Percentiles rank a stretch among this genome's conserved stretches.
Conservation (phyloP, 1,139 yeast species). For the Martiniozyma asiatica region DNA sequence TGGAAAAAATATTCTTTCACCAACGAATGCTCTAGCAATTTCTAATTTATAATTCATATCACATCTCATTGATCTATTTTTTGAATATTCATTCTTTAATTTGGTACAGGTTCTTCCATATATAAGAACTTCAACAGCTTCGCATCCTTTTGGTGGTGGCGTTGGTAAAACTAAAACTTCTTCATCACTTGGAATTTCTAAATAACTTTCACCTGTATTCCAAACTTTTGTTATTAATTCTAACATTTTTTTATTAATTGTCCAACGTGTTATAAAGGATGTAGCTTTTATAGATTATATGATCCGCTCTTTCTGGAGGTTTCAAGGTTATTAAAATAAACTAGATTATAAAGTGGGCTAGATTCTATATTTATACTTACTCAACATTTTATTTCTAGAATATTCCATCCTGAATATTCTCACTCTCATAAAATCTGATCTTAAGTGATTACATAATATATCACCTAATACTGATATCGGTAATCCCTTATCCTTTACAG, state of each 20-base stretch:
- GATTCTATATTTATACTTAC: too few species aligned
- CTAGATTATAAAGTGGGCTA: too few species aligned
- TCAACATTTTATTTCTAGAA: too few species aligned
- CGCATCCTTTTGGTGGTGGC: slow-evolving; percentile 54
- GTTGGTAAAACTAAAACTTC: slow-evolving; percentile 49
- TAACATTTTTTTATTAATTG: slow-evolving; percentile 65
- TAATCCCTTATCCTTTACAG: too few species aligned
- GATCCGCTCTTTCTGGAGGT: too few species aligned
- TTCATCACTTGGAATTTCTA: slow-evolving; percentile 65
- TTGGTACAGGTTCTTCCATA: slow-evolving; percentile 54
- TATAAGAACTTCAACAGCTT: slow-evolving; percentile 58
- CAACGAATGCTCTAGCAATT: slow-evolving; percentile 84
- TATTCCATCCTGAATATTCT: too few species aligned
- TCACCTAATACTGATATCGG: too few species aligned
- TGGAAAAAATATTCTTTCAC: slow-evolving; percentile 86
- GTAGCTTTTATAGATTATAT: too few species aligned
- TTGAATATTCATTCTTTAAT: slow-evolving; percentile 47
- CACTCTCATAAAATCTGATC: too few species aligned
- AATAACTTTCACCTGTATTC: slow-evolving; percentile 72
- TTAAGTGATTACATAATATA: too few species aligned
- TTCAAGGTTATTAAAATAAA: too few species aligned
- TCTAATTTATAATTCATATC: slow-evolving; percentile 88
- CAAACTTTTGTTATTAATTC: slow-evolving; percentile 64
- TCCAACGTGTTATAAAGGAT: too few species aligned
- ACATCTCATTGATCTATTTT: slow-evolving; percentile 78